Base-by-base conservation (phyloP, 139 green algal genomes). In the Haematococcus lacustris region DNA sequence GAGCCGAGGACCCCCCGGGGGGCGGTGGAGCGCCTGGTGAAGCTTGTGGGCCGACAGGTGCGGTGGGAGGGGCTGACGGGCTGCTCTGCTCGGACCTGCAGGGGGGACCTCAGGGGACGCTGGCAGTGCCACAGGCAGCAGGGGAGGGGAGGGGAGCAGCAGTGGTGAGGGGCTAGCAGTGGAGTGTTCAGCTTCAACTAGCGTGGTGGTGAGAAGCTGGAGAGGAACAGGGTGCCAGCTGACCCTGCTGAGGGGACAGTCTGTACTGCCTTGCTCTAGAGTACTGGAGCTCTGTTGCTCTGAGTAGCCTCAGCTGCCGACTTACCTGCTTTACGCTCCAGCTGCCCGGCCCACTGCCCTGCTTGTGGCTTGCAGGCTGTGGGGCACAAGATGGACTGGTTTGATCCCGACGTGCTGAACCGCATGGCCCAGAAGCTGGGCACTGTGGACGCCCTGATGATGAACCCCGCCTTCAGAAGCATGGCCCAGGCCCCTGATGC, bases 351-450 rank as follows among this genome's bases (percentile, higher is more conserved):
- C 41, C 9, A 41, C 38, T 38, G 30, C 32, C n/a, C 57, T 64
- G 30, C 17, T 67, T 3, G 60, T 7, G 37, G 69, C 21, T 28
- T 53, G 39, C 53, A 76, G 71, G 37, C 63, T 26, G 35, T 79
- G 25, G 35, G 59, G 25, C 71, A 79, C 33, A 87, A 87, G 76
- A 80, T 87, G 78, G 82, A 87, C 43, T 76, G 67, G 34, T 87
- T 87, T 64, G 76, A 87, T 47, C 82, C 76, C 0, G 62, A 63
- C 13, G 47, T 77, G 7, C 74, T 87, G 47, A 74, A 83, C 51
- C 68, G 70, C 28, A 82, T 87, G 69, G 73, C 76, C 3, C 73
- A 80, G 50, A 79, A 81, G 63, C 38, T 85, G 62, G 79, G 75
- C 17, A 71, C 68, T 25, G 47, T 81, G 59, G 81, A 87, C 43